A percentile compares a stretch with the other conserved stretches of the same genome.
phyloP scores from a whole-genome alignment of 345 rosid species.

The Syzygium grande region DNA sequence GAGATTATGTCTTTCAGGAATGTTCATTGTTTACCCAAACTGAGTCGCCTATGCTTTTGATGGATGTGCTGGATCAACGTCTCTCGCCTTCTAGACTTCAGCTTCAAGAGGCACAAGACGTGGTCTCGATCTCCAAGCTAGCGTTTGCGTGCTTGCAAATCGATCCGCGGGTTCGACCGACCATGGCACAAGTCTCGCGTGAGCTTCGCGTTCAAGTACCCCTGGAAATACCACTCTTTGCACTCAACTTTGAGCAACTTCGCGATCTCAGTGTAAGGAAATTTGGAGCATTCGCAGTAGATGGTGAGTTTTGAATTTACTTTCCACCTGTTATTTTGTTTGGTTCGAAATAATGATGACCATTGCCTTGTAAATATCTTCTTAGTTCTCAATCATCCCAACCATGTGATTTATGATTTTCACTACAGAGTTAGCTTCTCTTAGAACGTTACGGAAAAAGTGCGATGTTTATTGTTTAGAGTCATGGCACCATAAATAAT shows the following conservation, averaged over 20 bases:
- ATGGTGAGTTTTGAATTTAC: background rate
- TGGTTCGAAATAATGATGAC: background rate
- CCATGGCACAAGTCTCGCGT: background rate
- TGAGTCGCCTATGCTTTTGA: background rate
- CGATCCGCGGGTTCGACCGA: background rate
- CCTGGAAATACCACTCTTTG: background rate
- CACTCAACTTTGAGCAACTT: background rate
- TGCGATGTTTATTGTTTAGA: background rate
- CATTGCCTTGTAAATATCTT: background rate
- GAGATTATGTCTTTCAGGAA: background rate
- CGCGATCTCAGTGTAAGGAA: background rate
- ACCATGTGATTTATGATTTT: background rate
- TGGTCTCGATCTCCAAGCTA: background rate
- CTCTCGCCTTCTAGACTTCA: background rate
- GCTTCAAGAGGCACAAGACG: background rate
- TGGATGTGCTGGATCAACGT: background rate
- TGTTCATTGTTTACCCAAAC: background rate
- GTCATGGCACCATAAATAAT: background rate
- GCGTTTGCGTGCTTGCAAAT: background rate
- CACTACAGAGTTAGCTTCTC: background rate
- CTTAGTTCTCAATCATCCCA: background rate
- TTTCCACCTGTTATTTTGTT: background rate
- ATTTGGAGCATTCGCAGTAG: background rate
- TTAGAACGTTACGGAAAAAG: rapidly evolving
- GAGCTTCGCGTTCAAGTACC: background rate